A percentile compares a stretch with the other conserved stretches of the same genome.
Evolutionary conservation across 257 asterid genomes (phyloP).

Genomic region (Solanum sitiens): DNA sequence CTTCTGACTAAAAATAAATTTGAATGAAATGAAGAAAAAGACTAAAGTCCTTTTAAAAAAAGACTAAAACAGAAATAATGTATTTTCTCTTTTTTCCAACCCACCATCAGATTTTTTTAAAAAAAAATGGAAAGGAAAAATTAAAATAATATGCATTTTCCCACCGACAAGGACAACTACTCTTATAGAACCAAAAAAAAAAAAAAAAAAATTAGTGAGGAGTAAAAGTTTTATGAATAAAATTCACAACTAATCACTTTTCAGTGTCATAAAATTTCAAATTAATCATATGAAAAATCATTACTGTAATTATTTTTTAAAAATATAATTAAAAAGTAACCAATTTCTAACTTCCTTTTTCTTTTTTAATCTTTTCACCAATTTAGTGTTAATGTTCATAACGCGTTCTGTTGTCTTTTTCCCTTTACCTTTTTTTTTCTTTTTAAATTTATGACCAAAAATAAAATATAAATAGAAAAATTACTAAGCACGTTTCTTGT

Average conservation of each 20-base stretch:
- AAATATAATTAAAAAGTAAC: background rate
- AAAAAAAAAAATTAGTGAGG: too few relatives aligned
- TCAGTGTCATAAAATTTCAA: background rate
- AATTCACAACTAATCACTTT: background rate
- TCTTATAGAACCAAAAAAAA: background rate
- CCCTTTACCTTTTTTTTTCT: background rate
- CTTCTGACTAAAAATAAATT: background rate
- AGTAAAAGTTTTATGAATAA: background rate
- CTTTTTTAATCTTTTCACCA: background rate
- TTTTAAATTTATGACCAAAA: background rate
- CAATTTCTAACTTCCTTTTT: background rate
- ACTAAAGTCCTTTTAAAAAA: background rate
- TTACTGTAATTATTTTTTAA: background rate
- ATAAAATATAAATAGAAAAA: background rate
- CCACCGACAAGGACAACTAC: background rate
- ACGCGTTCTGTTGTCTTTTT: background rate
- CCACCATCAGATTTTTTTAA: background rate
- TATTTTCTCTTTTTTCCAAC: background rate
- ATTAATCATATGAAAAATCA: background rate
- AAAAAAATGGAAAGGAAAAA: background rate
- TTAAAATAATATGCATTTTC: background rate
- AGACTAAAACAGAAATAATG: background rate
- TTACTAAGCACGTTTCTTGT: background rate
- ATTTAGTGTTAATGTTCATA: background rate
- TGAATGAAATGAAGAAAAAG: background rate